Base-by-base conservation (phyloP, 768 basidiomycete species). In the Tylopilus plumbeoviolaceoides region DNA sequence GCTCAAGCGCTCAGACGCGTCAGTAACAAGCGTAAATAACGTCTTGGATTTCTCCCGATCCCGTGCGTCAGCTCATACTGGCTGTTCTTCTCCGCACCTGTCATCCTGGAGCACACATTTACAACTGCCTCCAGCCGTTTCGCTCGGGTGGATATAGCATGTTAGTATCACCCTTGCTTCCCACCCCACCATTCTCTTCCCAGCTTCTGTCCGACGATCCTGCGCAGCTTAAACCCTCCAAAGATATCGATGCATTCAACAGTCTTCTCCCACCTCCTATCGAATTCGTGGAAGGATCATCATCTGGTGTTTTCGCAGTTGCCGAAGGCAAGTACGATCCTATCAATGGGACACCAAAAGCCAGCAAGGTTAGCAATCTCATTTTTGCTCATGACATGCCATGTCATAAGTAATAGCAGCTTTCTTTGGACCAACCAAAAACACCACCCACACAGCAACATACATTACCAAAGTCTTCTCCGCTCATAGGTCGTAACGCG, bases 231-330 rank as follows among this genome's bases (percentile, higher is more conserved):
- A 75, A 81, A 40, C 87, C 87, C 4, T 78, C 84, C 35, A 82
- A 80, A 63, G 87, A 90, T 65, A 65, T 85, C 55, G 87, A 88
- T 54, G 73, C 83, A 4, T 90, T 89, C 75, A 89, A 87, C 59
- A 85, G 75, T 58, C 76, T 89, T n/a, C 79, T 89, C 35, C 85
- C 86, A 5, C 86, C 87, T n/a, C 81, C 85, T 17, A 77, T 91
- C 54, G 89, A 91, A 67, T 91, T 91, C 48, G 73, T 91, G 47
- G 89, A 91, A 66, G 89, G 89, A 20, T 91, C 89, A 4, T 91
- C 89, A 14, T 83, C 88, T 41, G 88, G 88, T 3, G 72, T 83
- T 14, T 71, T 90, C 31, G 84, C 84, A 42, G 77, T 87, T 6
- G 79, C 80, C 23, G 86, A 87, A 60, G 83, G 83, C 40, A 89